A percentile compares a stretch with the other conserved stretches of the same genome.
These are phyloP conservation scores for Aureobasidium mangrovei DNA, from an alignment of 2,329 filamentous ascomycete genomes.

Conservation along the genomic window DNA sequence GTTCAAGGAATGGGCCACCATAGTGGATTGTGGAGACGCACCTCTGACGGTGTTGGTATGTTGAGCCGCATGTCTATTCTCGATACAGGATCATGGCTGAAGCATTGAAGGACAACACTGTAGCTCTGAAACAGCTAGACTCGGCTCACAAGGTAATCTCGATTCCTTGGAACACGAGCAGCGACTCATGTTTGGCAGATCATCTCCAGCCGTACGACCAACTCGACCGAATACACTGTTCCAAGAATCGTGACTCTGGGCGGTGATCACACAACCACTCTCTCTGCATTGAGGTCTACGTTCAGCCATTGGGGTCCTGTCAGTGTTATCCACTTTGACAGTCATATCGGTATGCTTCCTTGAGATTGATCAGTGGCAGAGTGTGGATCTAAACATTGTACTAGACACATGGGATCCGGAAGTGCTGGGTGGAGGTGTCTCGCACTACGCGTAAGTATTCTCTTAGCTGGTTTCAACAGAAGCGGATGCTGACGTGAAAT, in stretches of 20 bases:
- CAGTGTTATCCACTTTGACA: conserved; percentile 51
- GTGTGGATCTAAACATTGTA: neutral
- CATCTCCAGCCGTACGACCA: conserved; percentile 36
- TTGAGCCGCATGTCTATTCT: neutral
- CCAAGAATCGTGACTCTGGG: conserved; percentile 47
- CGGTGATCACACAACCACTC: conserved; percentile 49
- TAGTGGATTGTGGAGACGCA: conserved; percentile 49
- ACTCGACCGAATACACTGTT: conserved; percentile 34
- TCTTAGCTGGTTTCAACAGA: too few relatives aligned
- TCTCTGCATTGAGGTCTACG: conserved; percentile 44
- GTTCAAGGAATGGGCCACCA: conserved; percentile 41
- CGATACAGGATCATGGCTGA: neutral
- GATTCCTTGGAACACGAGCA: neutral
- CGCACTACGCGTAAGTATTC: conserved; percentile 46
- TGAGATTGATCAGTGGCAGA: neutral
- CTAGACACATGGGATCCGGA: conserved; percentile 49
- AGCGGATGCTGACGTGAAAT: too few relatives aligned
- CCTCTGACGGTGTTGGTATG: conserved; percentile 33
- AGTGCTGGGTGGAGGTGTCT: conserved; percentile 49
- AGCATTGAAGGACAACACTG: conserved; percentile 40
- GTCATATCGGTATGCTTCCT: conserved; percentile 35
- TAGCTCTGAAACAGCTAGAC: conserved; percentile 46
- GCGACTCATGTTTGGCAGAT: conserved; percentile 24
- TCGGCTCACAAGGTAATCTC: conserved; percentile 39
- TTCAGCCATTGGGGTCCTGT: conserved; percentile 44